Evolutionary conservation across 1,139 yeast species (phyloP).

Genomic region (Magnusiomyces paraingens): DNA sequence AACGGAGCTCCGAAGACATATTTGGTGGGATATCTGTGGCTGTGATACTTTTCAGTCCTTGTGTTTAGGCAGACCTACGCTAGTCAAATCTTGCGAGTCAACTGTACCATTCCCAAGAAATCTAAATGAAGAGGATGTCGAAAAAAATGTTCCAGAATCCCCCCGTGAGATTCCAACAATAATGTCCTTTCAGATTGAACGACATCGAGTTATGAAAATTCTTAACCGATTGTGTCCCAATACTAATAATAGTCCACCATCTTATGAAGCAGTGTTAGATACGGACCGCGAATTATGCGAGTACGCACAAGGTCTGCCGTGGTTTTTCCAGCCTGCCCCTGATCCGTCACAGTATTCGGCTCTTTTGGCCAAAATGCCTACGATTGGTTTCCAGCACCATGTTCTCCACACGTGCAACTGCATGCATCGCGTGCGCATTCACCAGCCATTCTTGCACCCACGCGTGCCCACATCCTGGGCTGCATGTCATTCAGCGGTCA

Average conservation of each 20-base stretch:
- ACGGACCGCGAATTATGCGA: constrained; percentile 26
- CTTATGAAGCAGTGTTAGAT: constrained; percentile 24
- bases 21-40: constrained; percentile 35
- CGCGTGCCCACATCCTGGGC: constrained; percentile 28
- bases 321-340: constrained; percentile 27
- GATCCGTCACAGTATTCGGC: constrained; percentile 22
- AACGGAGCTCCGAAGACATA: constrained; percentile 30
- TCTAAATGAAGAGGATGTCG: constrained; percentile 28
- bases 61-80: constrained; percentile 28
- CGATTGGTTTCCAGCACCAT: constrained; percentile 28
- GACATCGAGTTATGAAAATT: constrained; percentile 28
- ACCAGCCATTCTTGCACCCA: constrained; percentile 26
- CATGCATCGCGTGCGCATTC: constrained; percentile 29
- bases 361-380: constrained; percentile 12
- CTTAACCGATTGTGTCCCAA: constrained; percentile 24
- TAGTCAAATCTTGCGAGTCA: constrained; percentile 26
- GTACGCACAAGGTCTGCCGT: constrained; percentile 20
- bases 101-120: constrained; percentile 31
- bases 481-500: constrained; percentile 25
- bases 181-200: constrained; percentile 27
- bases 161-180: constrained; percentile 25
- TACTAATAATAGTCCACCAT: constrained; percentile 8
- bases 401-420: constrained; percentile 30
- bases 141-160: constrained; percentile 17
- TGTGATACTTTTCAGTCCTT: constrained; percentile 32